These are phyloP conservation scores for Colletotrichum navitas DNA, from an alignment of 2,329 filamentous ascomycete species.

Conservation along the genomic window DNA sequence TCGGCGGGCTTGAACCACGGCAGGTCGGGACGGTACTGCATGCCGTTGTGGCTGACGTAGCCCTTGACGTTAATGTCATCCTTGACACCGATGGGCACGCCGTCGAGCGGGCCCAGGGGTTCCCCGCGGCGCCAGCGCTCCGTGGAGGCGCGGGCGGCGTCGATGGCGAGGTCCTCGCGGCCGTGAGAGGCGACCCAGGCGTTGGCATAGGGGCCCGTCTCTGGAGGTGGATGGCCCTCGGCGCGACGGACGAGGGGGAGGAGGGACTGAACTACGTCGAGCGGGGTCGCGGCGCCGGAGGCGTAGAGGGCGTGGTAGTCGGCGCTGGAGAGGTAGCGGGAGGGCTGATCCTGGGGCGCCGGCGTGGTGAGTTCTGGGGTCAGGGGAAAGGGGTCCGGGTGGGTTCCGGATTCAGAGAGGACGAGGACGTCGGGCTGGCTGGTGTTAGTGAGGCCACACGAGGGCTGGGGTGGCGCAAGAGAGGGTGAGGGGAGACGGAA, in stretches of 20 bases:
- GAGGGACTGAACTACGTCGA: constrained; percentile 77
- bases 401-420: constrained; percentile 57
- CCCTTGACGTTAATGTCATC: constrained; percentile 81
- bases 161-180: constrained; percentile 67
- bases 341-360: constrained; percentile 56
- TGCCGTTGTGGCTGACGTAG: constrained; percentile 76
- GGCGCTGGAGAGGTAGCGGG: constrained; percentile 75
- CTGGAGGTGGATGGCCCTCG: constrained; percentile 40
- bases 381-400: constrained; percentile 41
- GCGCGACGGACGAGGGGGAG: constrained; percentile 78
- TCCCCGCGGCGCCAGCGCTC: constrained; percentile 76
- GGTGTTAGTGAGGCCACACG: constrained; percentile 14
- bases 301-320: constrained; percentile 85
- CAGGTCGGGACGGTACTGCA: constrained; percentile 68
- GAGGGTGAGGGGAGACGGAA: constrained; percentile 46
- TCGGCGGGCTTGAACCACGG: constrained; percentile 63
- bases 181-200: constrained; percentile 79
- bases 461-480: not conserved
- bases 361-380: constrained; percentile 55
- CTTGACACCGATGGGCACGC: constrained; percentile 86
- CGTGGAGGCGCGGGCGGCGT: constrained; percentile 80
- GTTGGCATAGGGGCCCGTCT: constrained; percentile 65
- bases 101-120: constrained; percentile 79
- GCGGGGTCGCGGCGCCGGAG: constrained; percentile 77
- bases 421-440: constrained; percentile 66